These are phyloP conservation scores for Vitis labrusca DNA, from an alignment of 164 flowering plant genomes.

Conservation along the genomic window DNA sequence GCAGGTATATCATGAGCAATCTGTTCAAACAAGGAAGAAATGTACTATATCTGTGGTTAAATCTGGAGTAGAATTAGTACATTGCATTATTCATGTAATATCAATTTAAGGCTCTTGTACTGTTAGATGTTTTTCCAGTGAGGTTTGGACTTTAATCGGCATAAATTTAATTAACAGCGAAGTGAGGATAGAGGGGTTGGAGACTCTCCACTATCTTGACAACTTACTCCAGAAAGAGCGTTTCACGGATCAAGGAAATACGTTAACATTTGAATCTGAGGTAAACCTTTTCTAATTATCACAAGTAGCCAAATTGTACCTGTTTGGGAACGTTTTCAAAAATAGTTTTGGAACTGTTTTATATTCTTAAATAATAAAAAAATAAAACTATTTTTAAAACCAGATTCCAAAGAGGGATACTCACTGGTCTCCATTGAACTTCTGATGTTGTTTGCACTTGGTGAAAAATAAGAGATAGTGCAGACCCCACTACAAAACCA, in stretches of 20 bases:
- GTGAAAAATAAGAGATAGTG: no score
- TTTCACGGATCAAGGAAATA: slow-evolving; percentile 96
- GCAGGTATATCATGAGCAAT: background rate
- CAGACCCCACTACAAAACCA: no score
- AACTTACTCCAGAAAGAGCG: slow-evolving; percentile 37
- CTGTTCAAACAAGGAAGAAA: background rate
- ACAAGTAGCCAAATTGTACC: background rate
- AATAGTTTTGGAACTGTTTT: no score
- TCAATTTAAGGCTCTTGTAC: no score
- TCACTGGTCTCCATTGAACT: no score
- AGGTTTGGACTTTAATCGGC: background rate
- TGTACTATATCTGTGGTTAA: background rate
- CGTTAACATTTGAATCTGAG: slow-evolving; percentile 92
- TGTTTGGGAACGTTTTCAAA: no score
- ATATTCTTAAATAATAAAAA: no score
- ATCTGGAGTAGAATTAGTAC: background rate
- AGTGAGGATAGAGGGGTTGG: slow-evolving; percentile 50
- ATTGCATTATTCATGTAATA: no score
- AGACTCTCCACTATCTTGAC: slow-evolving; percentile 49
- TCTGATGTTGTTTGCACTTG: no score
- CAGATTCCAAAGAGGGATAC: no score
- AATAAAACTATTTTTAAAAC: background rate
- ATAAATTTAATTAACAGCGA: slow-evolving; percentile 26
- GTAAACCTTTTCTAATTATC: slow-evolving; percentile 26
- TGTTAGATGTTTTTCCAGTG: background rate